Conservation (phyloP, 345 rosid species). For the Passiflora organensis region DNA sequence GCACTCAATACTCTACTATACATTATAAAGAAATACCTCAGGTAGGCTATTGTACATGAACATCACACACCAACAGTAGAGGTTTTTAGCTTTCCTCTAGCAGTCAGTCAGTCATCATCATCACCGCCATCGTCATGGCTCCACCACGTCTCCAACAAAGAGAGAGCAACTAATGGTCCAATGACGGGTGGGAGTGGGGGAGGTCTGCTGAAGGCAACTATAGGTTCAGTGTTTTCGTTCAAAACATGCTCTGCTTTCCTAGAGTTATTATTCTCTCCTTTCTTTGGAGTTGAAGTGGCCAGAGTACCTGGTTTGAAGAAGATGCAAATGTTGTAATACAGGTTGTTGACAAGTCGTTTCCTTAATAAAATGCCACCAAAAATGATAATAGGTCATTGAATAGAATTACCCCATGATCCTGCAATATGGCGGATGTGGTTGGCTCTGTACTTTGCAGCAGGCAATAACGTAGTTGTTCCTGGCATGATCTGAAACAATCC, state of each 20-base stretch:
- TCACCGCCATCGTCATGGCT: constrained; percentile 39
- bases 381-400: background rate
- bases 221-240: constrained; percentile 37
- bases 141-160: constrained; percentile 42
- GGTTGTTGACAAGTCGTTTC: background rate
- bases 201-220: constrained; percentile 53
- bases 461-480: constrained; percentile 20
- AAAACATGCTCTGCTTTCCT: constrained; percentile 11
- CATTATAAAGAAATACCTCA: constrained; percentile 34
- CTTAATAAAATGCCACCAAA: background rate
- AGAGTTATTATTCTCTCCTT: constrained; percentile 18
- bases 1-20: constrained; percentile 32
- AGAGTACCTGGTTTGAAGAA: constrained; percentile 27
- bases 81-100: background rate
- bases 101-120: constrained; percentile 32
- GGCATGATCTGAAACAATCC: constrained; percentile 33
- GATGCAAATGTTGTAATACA: background rate
- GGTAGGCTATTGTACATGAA: constrained; percentile 19
- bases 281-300: constrained; percentile 40
- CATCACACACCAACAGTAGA: background rate
- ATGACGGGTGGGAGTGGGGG: constrained; percentile 44
- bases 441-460: constrained; percentile 23
- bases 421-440: constrained; percentile 24
- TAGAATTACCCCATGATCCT: constrained; percentile 40
- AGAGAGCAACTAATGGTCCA: constrained; percentile 52